A percentile compares a stretch with the other conserved stretches of the same genome.
Evolutionary conservation across 495 filamentous ascomycete species (phyloP).

Genomic region (Penicillium cinerascens): DNA sequence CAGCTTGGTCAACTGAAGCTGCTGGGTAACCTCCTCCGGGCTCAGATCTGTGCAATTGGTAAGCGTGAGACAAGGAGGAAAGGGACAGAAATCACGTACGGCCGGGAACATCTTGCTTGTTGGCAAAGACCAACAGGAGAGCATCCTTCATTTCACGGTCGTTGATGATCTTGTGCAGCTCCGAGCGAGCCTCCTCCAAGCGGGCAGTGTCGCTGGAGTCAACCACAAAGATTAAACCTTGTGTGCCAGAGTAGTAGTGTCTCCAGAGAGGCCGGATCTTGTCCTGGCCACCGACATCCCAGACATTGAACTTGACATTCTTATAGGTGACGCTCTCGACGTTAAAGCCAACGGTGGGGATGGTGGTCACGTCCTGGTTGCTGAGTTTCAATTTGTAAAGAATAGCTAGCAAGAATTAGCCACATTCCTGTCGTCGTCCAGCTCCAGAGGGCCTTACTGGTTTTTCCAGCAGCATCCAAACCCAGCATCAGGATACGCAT

Average conservation of each 20-base stretch:
- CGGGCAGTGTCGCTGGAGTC: slow-evolving; percentile 84
- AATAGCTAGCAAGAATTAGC: slow-evolving; percentile 57
- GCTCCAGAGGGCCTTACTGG: slow-evolving; percentile 52
- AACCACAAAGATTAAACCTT: slow-evolving; percentile 96
- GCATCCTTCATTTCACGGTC: slow-evolving; percentile 98
- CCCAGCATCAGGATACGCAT: slow-evolving; percentile 98
- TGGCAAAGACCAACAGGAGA: slow-evolving; percentile 89
- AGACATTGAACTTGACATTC: slow-evolving; percentile 99
- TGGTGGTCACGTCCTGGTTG: slow-evolving; percentile 97
- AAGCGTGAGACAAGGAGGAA: slow-evolving; percentile 4
- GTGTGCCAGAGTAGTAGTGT: slow-evolving; percentile 97
- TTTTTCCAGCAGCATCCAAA: slow-evolving; percentile 96
- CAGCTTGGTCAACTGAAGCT: slow-evolving; percentile 76
- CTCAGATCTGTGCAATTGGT: slow-evolving; percentile 62
- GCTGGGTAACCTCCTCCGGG: slow-evolving; percentile 80
- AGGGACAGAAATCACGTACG: slow-evolving; percentile 52
- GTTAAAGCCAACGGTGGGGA: slow-evolving; percentile 98
- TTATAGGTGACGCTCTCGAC: slow-evolving; percentile 99
- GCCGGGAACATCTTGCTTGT: slow-evolving; percentile 90
- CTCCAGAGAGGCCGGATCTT: slow-evolving; percentile 98
- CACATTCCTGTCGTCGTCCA: not conserved
- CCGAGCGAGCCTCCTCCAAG: slow-evolving; percentile 84
- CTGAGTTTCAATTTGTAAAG: slow-evolving; percentile 98
- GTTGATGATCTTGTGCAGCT: slow-evolving; percentile 92
- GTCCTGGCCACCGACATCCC: slow-evolving; percentile 99